Percentiles rank a stretch among this genome's conserved stretches.
Conservation (phyloP, 495 filamentous ascomycete species). For the Penicillium argentinense region DNA sequence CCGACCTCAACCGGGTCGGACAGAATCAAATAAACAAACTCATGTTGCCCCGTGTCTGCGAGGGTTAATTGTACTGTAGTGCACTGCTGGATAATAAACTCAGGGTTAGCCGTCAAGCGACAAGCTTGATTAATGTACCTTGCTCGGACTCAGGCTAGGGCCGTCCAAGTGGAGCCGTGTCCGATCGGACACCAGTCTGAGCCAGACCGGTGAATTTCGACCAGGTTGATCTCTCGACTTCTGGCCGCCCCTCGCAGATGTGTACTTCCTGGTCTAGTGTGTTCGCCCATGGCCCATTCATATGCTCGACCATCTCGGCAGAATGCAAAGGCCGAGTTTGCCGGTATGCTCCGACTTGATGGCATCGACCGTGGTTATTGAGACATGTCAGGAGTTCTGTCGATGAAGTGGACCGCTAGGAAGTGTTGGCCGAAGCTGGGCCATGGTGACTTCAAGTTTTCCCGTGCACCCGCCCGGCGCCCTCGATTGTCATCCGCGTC, state of each 20-base stretch:
- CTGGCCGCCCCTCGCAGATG: too few species aligned
- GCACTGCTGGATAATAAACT: too few species aligned
- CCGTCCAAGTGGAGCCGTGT: conserved; percentile 14
- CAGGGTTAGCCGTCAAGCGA: too few species aligned
- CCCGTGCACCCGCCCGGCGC: conserved; percentile 6
- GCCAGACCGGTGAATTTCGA: too few species aligned
- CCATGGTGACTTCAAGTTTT: conserved; percentile 22
- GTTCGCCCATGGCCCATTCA: too few species aligned
- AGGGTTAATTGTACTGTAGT: too few species aligned
- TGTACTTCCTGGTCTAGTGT: too few species aligned
- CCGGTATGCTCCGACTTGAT: neutral
- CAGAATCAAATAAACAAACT: neutral
- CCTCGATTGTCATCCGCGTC: neutral
- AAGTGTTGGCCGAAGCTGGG: conserved; percentile 18
- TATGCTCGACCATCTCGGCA: too few species aligned
- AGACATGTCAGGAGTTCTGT: conserved; percentile 9
- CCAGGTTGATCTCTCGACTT: too few species aligned
- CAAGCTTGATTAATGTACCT: conserved; percentile 7
- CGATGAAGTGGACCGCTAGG: conserved; percentile 16
- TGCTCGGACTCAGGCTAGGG: conserved; percentile 15
- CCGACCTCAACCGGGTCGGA: conserved; percentile 8
- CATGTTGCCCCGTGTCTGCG: too few species aligned
- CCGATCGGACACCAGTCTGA: too few species aligned
- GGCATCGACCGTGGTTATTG: conserved; percentile 1
- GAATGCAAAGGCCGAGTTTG: neutral